phyloP scores from a whole-genome alignment of 2,329 filamentous ascomycete genomes.

The Hypomyces rosellus region DNA sequence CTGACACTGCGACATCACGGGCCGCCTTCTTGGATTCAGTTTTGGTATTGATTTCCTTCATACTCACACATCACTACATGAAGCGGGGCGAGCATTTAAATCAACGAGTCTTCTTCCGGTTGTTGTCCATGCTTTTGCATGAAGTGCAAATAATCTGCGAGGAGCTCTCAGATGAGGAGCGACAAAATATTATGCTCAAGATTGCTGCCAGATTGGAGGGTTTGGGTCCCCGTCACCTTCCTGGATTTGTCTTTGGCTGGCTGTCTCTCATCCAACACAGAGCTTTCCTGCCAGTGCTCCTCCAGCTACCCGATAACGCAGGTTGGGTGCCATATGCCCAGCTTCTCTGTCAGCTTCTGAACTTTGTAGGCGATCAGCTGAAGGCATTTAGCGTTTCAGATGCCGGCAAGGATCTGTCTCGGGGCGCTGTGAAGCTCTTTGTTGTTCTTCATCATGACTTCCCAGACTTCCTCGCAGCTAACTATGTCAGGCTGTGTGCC shows the following conservation, averaged over 20 bases:
- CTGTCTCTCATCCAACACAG: conserved; percentile 76
- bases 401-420: conserved; percentile 76
- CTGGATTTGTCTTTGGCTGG: conserved; percentile 83
- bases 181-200: conserved; percentile 62
- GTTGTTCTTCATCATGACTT: conserved; percentile 89
- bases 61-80: conserved; percentile 80
- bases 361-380: conserved; percentile 71
- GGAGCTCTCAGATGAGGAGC: conserved; percentile 54
- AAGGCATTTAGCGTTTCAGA: conserved; percentile 64
- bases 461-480: conserved; percentile 84
- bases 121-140: conserved; percentile 77
- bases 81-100: conserved; percentile 77
- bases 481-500: conserved; percentile 75
- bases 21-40: conserved; percentile 70
- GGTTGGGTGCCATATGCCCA: conserved; percentile 75
- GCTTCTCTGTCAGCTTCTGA: conserved; percentile 65
- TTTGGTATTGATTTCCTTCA: conserved; percentile 68
- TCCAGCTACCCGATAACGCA: conserved; percentile 58
- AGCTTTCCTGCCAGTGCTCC: conserved; percentile 71
- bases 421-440: conserved; percentile 74
- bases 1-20: conserved; percentile 57
- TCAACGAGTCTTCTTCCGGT: conserved; percentile 82
- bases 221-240: conserved; percentile 70
- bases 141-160: conserved; percentile 58
- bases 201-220: conserved; percentile 66